Evolutionary conservation across 805 yeast genomes (phyloP), one percentile per base, ranked within the genome.

Genomic region (Candida oleophila): DNA sequence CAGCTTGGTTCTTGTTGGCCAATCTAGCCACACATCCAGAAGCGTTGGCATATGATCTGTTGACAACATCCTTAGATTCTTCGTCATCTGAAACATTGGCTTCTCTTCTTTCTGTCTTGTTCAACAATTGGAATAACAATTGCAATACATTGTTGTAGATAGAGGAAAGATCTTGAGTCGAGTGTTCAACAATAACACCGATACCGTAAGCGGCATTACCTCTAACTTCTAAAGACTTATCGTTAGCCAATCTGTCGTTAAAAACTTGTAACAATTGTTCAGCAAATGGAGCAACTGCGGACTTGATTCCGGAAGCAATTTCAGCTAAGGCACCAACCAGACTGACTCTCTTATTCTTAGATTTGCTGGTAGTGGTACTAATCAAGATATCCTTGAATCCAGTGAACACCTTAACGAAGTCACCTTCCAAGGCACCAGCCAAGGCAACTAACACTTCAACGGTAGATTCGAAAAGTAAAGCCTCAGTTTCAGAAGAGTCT

Each of bases 21-120:
- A 94, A 77, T 69, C 99, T 83, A 15, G 96, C 91, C 48, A 91
- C 96, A 78, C 98, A 94, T 38, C 99, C 99, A 66, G 94, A 86
- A 3, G 96, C 96, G 66, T 94, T 94, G 49, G 98, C 97, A 55
- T 81, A 82, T 4, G 95, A 82, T 72, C 96, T 80, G 69, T 85
- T 84, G 56, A 88, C 80, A 49, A 82, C 85, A 54, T 89, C 96
- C 59, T 78, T 79, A 30, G 88, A 76, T 65, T 87, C 92, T 54
- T 85, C 95, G 58, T 83, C 89, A 43, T 63, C 60, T 45, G 53
- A 54, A 43, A 59, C 59, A 47, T 73, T 81, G 46, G 69, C 78
- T 47, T 81, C 85, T 57, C 76, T 75, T 61, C 72, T 76, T 54
- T 73, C 75, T 40, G 75, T 70, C 69, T 86, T 87, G 66, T 80